Percentiles rank a stretch among this genome's conserved stretches.
phyloP scores from a whole-genome alignment of 306 rosid species.

The Casuarina cunninghamiana region DNA sequence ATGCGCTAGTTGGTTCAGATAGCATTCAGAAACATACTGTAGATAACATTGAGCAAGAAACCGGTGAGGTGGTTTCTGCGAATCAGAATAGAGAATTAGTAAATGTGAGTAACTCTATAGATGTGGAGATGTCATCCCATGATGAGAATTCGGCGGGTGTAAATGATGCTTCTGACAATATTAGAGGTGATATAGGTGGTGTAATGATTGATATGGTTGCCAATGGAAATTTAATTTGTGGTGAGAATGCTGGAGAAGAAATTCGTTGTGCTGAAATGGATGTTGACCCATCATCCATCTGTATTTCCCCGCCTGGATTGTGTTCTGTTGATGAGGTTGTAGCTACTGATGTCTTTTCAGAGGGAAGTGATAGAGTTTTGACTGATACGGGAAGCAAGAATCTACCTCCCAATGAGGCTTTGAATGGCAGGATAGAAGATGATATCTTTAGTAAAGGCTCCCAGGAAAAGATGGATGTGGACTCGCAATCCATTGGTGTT shows the following conservation, averaged over 20 bases:
- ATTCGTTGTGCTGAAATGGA: constrained; percentile 52
- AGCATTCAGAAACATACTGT: constrained; percentile 25
- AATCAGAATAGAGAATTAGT: constrained; percentile 15
- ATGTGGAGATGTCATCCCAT: constrained; percentile 13
- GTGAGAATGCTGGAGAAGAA: constrained; percentile 40
- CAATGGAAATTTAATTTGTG: constrained; percentile 23
- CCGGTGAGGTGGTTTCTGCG: constrained; percentile 19
- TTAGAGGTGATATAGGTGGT: constrained; percentile 8
- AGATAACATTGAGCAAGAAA: constrained; percentile 28
- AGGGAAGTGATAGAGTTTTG: constrained; percentile 22
- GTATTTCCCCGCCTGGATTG: constrained; percentile 54
- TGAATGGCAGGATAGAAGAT: constrained; percentile 22
- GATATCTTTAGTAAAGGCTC: constrained; percentile 22
- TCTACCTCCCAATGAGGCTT: constrained; percentile 34
- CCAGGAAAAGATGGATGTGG: constrained; percentile 40
- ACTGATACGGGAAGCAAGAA: constrained; percentile 29
- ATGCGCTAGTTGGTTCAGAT: constrained; percentile 41
- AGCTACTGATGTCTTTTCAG: constrained; percentile 21
- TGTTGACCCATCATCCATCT: constrained; percentile 53
- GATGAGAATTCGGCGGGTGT: constrained; percentile 36
- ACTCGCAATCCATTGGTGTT: constrained; percentile 29
- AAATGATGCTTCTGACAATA: constrained; percentile 22
- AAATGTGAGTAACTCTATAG: constrained; percentile 17
- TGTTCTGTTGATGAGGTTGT: constrained; percentile 54
- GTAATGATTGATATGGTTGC: constrained; percentile 24